Conservation (phyloP, 2,329 filamentous ascomycete genomes). For the Colletotrichum somersetense region DNA sequence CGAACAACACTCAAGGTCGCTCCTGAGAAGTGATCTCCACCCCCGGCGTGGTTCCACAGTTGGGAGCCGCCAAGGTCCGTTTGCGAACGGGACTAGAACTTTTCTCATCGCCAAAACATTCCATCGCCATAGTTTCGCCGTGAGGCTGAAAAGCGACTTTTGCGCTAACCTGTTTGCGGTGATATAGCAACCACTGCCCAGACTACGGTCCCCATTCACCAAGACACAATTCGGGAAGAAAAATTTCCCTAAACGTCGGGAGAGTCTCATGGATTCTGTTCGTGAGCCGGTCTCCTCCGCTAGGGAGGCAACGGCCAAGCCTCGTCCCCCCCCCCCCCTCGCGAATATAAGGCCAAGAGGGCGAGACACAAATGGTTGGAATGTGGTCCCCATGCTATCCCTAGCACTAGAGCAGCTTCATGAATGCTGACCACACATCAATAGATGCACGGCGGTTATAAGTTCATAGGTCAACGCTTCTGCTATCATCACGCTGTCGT, state of each 20-base stretch:
- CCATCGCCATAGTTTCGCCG: neutral
- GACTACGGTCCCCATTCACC: neutral
- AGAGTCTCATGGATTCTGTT: neutral
- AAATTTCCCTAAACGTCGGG: too few species aligned
- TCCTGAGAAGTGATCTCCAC: too few species aligned
- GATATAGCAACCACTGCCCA: neutral
- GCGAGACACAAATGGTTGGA: neutral
- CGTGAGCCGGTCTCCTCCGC: neutral
- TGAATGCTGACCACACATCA: neutral
- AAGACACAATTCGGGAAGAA: neutral
- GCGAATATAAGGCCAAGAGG: slow-evolving; percentile 5
- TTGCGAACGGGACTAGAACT: neutral
- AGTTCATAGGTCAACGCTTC: neutral
- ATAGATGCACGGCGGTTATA: slow-evolving; percentile 9
- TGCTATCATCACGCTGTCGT: neutral
- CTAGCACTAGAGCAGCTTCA: neutral
- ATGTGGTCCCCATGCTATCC: slow-evolving; percentile 26
- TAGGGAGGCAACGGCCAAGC: slow-evolving; percentile 3
- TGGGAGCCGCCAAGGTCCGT: neutral
- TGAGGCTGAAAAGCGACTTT: neutral
- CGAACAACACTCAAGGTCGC: neutral
- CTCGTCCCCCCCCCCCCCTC: slow-evolving; percentile 14
- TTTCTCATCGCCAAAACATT: neutral
- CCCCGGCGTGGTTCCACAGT: neutral
- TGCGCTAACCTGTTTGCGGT: neutral